Conservation (phyloP, 2,329 filamentous ascomycete genomes). For the Elsinoe perseae region DNA sequence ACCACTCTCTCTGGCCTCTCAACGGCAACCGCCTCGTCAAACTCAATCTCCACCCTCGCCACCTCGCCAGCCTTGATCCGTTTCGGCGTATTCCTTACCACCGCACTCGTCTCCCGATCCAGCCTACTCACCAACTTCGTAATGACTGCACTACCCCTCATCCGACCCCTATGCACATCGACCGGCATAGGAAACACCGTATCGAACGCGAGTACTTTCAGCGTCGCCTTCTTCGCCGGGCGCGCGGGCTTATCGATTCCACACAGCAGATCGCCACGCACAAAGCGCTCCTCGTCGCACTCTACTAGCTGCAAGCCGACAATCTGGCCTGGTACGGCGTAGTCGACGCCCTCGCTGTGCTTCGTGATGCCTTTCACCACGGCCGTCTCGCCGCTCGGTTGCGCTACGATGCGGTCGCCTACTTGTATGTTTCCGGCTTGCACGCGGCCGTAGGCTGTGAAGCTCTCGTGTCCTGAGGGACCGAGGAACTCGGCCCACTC, state of each 20-base stretch:
- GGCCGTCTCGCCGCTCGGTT: conserved; percentile 74
- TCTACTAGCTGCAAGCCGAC: conserved; percentile 74
- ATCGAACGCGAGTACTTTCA: conserved; percentile 83
- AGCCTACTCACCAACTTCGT: conserved; percentile 62
- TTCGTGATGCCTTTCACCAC: conserved; percentile 75
- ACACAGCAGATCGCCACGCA: conserved; percentile 78
- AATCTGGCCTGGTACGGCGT: conserved; percentile 89
- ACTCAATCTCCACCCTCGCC: conserved; percentile 65
- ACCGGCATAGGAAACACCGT: conserved; percentile 81
- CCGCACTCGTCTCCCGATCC: conserved; percentile 69
- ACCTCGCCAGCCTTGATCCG: conserved; percentile 73
- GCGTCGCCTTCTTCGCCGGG: conserved; percentile 65
- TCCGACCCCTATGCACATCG: conserved; percentile 76
- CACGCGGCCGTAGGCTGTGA: conserved; percentile 79
- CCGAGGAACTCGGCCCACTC: conserved; percentile 8
- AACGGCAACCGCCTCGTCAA: conserved; percentile 63
- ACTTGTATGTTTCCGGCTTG: conserved; percentile 77
- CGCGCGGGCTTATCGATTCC: conserved; percentile 52
- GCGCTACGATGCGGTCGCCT: conserved; percentile 69
- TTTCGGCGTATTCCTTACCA: conserved; percentile 74
- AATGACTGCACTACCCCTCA: conserved; percentile 72
- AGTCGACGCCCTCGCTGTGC: conserved; percentile 65
- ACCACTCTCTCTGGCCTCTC: conserved; percentile 76
- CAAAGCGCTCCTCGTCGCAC: conserved; percentile 69
- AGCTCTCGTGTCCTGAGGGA: conserved; percentile 1